Evolutionary conservation across 1,284 basidiomycete species (phyloP), one percentile per base, ranked within the genome.

Genomic region (Leccinum angustisporum): DNA sequence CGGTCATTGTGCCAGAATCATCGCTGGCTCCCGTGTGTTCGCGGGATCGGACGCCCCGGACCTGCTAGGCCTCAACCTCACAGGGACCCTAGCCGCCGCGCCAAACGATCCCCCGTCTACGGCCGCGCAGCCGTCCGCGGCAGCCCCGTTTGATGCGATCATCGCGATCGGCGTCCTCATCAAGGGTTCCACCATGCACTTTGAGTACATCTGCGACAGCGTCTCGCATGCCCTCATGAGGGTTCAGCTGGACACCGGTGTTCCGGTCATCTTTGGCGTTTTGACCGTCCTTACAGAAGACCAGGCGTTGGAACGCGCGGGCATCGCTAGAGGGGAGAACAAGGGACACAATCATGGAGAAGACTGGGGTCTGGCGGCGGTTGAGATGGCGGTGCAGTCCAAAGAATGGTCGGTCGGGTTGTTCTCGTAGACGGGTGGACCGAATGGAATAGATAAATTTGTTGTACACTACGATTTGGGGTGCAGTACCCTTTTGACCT

Each of bases 101-200:
- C 69, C 74, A 34, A 72, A 80, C 43, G 76, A 80, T 52, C 71
- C 77, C 14, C 82, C 83, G 0, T 77, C 77, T 14, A 83, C 84
- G 1, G 21, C 38, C 2, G 65, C 66, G 6, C 70, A 75, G 40
- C 77, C 81, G 69, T 81, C 86, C 10, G 85, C 81, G 56, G 82
- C 85, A 57, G 83, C 85, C 61, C 88, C 94, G 0, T 96, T 98
- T 68, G 92, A 97, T 77, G 97, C 95, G 11, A 88, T 98, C 66
- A 97, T 99, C 72, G 94, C 95, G 46, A 95, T 99, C 70, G 97
- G 97, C 10, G 94, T 96, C 53, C 88, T 99, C 73, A 98, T 99
- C 84, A 99, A 99, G 78, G 97, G 95, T 61, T 84, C 87, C 4
- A 97, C 95, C 14, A 97, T 97, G 94, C 95, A 98, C 79, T 98